Conservation (phyloP, 352 stramenopile genomes). For the Paralagenidium karlingii region DNA sequence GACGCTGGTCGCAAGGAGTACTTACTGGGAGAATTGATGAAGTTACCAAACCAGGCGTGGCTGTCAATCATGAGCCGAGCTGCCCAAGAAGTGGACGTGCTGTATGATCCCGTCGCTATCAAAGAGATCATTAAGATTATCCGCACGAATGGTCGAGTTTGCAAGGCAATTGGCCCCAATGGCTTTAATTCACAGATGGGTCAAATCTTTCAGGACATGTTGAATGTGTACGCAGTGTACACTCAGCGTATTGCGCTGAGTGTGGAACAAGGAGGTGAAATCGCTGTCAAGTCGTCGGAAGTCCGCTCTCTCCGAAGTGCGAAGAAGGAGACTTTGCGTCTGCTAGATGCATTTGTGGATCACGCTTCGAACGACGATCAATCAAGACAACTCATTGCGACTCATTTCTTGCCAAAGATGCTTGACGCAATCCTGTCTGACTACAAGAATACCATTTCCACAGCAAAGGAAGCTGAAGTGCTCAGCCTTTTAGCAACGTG, state of each 20-base stretch:
- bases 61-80: constrained; percentile 77
- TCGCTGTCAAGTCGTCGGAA: constrained; percentile 90
- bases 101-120: constrained; percentile 68
- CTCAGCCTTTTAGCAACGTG: constrained; percentile 92
- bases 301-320: constrained; percentile 90
- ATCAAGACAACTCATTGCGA: constrained; percentile 74
- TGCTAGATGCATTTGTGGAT: constrained; percentile 96
- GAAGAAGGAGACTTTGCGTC: constrained; percentile 94
- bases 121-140: constrained; percentile 97
- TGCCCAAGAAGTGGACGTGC: constrained; percentile 54
- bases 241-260: constrained; percentile 91
- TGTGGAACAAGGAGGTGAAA: constrained; percentile 85
- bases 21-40: constrained; percentile 92
- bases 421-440: constrained; percentile 94
- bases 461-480: constrained; percentile 85
- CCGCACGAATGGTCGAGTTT: constrained; percentile 95
- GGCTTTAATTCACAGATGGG: constrained; percentile 97
- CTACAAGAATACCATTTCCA: constrained; percentile 82
- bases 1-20: constrained; percentile 79
- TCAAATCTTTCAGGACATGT: constrained; percentile 97
- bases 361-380: constrained; percentile 52
- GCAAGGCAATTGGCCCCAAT: constrained; percentile 87
- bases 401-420: constrained; percentile 93
- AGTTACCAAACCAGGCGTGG: constrained; percentile 89
- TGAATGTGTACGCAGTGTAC: constrained; percentile 98